These are phyloP conservation scores for Madurella mycetomatis DNA, from an alignment of 2,329 filamentous ascomycete genomes.

Conservation along the genomic window DNA sequence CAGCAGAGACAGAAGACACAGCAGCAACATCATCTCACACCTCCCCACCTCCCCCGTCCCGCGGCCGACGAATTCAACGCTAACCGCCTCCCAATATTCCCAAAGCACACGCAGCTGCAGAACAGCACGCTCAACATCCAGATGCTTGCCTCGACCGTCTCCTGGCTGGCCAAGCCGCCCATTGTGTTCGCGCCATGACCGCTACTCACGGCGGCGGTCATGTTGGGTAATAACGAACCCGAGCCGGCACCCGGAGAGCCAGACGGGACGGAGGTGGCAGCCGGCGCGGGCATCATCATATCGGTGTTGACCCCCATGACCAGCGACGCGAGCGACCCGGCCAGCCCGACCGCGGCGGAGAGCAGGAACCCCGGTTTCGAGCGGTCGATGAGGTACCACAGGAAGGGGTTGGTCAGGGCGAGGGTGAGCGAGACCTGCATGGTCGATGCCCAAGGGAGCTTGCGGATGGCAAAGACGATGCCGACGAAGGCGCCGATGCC, in stretches of 20 bases:
- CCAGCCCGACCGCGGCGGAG: slow-evolving; percentile 66
- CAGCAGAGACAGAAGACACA: neutral
- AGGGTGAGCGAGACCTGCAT: slow-evolving; percentile 89
- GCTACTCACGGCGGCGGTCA: neutral
- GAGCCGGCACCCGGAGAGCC: neutral
- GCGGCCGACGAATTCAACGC: slow-evolving; percentile 48
- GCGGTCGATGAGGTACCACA: slow-evolving; percentile 96
- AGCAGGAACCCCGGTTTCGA: slow-evolving; percentile 80
- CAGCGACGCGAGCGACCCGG: slow-evolving; percentile 59
- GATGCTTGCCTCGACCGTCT: slow-evolving; percentile 67
- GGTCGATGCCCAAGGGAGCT: slow-evolving; percentile 88
- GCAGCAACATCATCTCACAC: slow-evolving; percentile 29
- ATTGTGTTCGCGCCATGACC: neutral
- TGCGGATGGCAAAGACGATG: slow-evolving; percentile 69
- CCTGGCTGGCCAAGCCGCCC: slow-evolving; percentile 45
- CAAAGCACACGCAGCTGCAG: slow-evolving; percentile 92
- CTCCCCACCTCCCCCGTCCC: slow-evolving; percentile 44
- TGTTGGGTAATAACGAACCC: neutral
- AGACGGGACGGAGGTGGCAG: slow-evolving; percentile 10
- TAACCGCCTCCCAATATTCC: slow-evolving; percentile 83
- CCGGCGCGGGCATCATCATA: slow-evolving; percentile 69
- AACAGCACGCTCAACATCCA: slow-evolving; percentile 95
- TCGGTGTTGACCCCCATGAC: slow-evolving; percentile 73
- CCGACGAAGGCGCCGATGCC: slow-evolving; percentile 59
- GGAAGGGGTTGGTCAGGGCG: slow-evolving; percentile 81